A percentile compares a stretch with the other conserved stretches of the same genome.
Evolutionary conservation across 140 eudicot species (phyloP).

Genomic region (Erigeron philadelphicus): DNA sequence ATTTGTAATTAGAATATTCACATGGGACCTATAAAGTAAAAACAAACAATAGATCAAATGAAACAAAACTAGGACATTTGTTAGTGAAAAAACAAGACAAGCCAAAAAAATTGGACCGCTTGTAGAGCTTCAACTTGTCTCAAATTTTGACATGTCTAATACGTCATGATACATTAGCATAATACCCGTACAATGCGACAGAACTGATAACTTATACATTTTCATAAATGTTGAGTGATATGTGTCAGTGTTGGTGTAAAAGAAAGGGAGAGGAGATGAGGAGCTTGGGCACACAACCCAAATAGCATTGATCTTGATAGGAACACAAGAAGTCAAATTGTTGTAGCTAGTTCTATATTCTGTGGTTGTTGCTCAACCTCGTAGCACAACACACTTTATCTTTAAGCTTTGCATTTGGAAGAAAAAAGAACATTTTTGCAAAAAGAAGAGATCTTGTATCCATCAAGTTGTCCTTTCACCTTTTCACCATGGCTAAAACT

Average conservation of each 20-base stretch:
- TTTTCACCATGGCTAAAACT: not conserved
- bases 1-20: constrained; percentile 11
- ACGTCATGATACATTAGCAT: constrained; percentile 4
- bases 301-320: too few relatives aligned
- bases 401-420: not conserved
- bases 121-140: not conserved
- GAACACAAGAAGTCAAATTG: not conserved
- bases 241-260: not conserved
- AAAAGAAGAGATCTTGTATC: constrained; percentile 5
- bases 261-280: too few relatives aligned
- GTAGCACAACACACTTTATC: too few relatives aligned
- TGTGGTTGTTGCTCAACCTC: too few relatives aligned
- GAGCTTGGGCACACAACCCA: too few relatives aligned
- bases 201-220: not conserved
- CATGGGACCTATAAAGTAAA: constrained; percentile 8
- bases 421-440: not conserved
- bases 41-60: constrained; percentile 3
- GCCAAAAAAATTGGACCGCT: constrained; percentile 1
- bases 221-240: not conserved
- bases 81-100: constrained; percentile 2
- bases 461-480: not conserved
- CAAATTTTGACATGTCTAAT: constrained; percentile 1
- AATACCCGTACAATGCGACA: not conserved
- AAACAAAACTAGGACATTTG: constrained; percentile 7
- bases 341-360: too few relatives aligned